Evolutionary conservation across 1,284 basidiomycete genomes (phyloP).

Genomic region (Ustilago hordei): DNA sequence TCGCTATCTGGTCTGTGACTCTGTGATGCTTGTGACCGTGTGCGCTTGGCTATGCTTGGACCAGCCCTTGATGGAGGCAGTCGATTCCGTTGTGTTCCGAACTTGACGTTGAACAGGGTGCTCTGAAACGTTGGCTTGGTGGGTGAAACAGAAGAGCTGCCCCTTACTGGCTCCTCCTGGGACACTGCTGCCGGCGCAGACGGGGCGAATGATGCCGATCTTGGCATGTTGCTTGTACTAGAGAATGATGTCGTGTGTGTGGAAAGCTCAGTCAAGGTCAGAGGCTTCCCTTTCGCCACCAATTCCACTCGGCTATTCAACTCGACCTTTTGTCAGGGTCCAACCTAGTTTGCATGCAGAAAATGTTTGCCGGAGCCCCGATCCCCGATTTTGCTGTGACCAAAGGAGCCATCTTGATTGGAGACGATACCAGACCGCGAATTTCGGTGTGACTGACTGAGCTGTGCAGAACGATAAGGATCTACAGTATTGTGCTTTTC

Average conservation of each 20-base stretch:
- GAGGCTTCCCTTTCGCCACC: conserved; percentile 14
- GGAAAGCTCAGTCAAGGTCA: background rate
- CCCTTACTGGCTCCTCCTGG: background rate
- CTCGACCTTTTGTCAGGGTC: conserved; percentile 6
- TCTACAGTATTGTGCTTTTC: conserved; percentile 3
- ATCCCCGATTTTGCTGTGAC: conserved; percentile 6
- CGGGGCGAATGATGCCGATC: conserved; percentile 20
- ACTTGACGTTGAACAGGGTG: conserved; percentile 49
- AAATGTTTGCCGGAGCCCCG: conserved; percentile 2
- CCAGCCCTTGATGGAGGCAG: conserved; percentile 23
- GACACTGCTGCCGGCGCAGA: conserved; percentile 1
- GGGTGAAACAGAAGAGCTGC: conserved; percentile 12
- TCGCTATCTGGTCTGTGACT: background rate
- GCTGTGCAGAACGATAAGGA: background rate
- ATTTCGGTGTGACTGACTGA: background rate
- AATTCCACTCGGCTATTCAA: conserved; percentile 21
- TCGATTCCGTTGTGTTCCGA: conserved; percentile 28
- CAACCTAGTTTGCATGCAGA: background rate
- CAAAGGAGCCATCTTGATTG: background rate
- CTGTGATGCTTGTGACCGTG: conserved; percentile 10
- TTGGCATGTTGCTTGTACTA: conserved; percentile 14
- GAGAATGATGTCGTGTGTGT: background rate
- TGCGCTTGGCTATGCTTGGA: conserved; percentile 15
- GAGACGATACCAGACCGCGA: background rate
- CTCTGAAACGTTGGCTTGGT: conserved; percentile 38